A percentile compares a stretch with the other conserved stretches of the same genome.
Conservation (phyloP, 148 eudicot genomes). For the Vaccinium corymbosum region DNA sequence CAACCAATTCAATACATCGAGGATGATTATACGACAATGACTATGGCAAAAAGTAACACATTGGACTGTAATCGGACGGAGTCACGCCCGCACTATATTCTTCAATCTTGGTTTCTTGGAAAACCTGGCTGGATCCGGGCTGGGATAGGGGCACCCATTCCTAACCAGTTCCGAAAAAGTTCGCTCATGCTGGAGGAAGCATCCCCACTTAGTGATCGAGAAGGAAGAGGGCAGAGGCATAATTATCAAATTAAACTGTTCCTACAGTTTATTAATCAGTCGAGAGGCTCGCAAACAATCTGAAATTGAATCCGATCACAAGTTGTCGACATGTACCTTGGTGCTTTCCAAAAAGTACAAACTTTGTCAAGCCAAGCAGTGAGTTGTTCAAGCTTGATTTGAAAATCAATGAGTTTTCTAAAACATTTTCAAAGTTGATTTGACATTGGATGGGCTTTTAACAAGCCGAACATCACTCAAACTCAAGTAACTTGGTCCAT, state of each 20-base stretch:
- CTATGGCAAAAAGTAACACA: background rate
- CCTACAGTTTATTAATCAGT: background rate
- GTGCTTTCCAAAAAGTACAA: background rate
- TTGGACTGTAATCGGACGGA: background rate
- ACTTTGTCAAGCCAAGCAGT: background rate
- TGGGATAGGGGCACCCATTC: no score
- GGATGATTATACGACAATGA: background rate
- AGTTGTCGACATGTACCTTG: background rate
- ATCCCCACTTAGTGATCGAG: no score
- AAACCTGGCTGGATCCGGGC: no score
- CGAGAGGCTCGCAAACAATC: background rate
- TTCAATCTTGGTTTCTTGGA: background rate
- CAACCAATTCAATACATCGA: background rate
- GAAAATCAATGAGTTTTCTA: background rate
- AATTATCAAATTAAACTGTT: background rate
- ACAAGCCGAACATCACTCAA: background rate
- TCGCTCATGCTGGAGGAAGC: no score
- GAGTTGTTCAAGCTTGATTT: background rate
- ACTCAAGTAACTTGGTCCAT: background rate
- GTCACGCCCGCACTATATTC: background rate
- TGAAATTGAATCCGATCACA: background rate
- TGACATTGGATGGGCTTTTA: background rate
- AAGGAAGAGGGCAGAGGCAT: background rate
- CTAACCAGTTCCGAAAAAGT: no score
- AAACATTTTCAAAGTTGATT: background rate